Base-by-base conservation (phyloP, 352 stramenopile genomes). In the Globisporangium apiculatum region DNA sequence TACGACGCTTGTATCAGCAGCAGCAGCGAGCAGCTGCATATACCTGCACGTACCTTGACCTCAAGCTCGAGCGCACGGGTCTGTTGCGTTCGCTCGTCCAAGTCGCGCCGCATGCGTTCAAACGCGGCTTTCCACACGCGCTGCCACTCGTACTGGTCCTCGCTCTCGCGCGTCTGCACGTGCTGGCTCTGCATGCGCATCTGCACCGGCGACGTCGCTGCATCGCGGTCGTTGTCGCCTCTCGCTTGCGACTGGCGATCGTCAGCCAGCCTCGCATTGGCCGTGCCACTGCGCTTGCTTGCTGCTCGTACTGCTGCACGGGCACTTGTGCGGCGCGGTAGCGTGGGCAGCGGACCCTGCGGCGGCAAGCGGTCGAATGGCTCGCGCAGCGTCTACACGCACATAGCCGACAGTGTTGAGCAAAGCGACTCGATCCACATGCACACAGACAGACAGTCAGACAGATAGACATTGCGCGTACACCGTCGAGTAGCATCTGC, bases 81-180 rank as follows among this genome's bases (percentile, higher is more conserved):
- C 45, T 78, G 72, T 9, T 68, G 48, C 1, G 63, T 66, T 17
- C 69, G 71, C 1, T 61, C 53, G 35, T 75, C 56, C 15, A 86
- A 51, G 41, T 87, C 65, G 3, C 58, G 61, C 0, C 58, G 76
- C 64, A 87, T 79, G 48, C 75, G 75, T 57, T 86, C 73, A 53
- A 89, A 89, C 9, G 76, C 75, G 42, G 73, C 75, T 74, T 86
- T 85, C 76, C 79, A 89, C 36, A 87, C 69, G 31, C 67, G 73
- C 58, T 87, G 69, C 79, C 76, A 86, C 55, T 87, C 76, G 67
- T 72, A 88, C 50, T 88, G 77, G 31, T 87, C 75, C 35, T 87
- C 72, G 55, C 77, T 61, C 10, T 87, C 72, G 46, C 69, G 68
- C 2, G 75, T 90, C 53, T 90, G 77, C 41, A 75, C 68, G 61